Evolutionary conservation across 116 monocot genomes (phyloP).

Genomic region (Cymodocea nodosa): DNA sequence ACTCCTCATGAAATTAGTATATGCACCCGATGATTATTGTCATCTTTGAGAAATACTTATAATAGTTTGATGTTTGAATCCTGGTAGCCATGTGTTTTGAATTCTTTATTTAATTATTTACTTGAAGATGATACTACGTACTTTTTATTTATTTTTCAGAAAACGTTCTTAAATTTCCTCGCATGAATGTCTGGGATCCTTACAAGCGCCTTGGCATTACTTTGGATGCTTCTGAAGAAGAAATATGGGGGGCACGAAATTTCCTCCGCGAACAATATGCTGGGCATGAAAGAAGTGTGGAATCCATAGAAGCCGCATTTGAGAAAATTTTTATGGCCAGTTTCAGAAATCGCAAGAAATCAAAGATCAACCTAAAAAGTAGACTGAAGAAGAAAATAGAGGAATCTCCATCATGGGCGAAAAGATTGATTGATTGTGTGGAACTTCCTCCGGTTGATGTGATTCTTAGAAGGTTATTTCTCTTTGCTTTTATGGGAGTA

Average conservation of each 20-base stretch:
- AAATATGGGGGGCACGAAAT: slow-evolving; percentile 72
- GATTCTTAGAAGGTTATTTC: slow-evolving; percentile 62
- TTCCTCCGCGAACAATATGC: slow-evolving; percentile 81
- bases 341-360: slow-evolving; percentile 63
- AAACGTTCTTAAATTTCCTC: slow-evolving; percentile 55
- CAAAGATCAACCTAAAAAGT: slow-evolving; percentile 91
- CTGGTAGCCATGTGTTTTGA: not conserved
- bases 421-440: slow-evolving; percentile 51
- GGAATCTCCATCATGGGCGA: slow-evolving; percentile 90
- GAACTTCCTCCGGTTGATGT: slow-evolving; percentile 67
- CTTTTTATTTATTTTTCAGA: slow-evolving; percentile 26
- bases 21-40: too few species aligned
- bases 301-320: slow-evolving; percentile 86
- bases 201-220: slow-evolving; percentile 80
- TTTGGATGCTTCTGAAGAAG: slow-evolving; percentile 88
- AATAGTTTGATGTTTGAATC: too few species aligned
- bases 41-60: too few species aligned
- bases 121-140: not conserved
- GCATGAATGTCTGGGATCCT: slow-evolving; percentile 72
- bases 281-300: slow-evolving; percentile 69
- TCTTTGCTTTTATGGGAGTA: slow-evolving; percentile 85
- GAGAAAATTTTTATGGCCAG: slow-evolving; percentile 87
- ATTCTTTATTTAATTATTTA: not conserved
- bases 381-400: slow-evolving; percentile 82
- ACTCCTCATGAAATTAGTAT: too few species aligned